phyloP scores from a whole-genome alignment of 163 green algal genomes.

The Chlamydomonas reinhardtii region DNA sequence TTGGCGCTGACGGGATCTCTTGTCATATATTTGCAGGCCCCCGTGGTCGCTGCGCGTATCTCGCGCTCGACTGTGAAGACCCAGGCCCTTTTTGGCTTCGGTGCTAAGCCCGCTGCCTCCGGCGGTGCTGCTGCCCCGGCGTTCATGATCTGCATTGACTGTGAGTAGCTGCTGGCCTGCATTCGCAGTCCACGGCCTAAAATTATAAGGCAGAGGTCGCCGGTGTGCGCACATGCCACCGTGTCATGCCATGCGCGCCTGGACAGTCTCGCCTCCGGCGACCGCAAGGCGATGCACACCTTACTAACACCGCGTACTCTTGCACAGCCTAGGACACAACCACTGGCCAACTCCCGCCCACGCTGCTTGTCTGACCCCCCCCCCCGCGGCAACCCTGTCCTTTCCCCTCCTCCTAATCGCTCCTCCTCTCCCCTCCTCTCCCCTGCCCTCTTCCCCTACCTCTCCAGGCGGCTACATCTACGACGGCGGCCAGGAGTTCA shows the following conservation, averaged over 20 bases:
- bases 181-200: too few species aligned
- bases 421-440: background rate
- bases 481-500: constrained; percentile 53
- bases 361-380: background rate
- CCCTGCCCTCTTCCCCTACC: too few species aligned
- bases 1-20: background rate
- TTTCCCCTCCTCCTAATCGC: background rate
- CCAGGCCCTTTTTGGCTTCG: constrained; percentile 45
- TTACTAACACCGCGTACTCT: too few species aligned
- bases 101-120: constrained; percentile 16
- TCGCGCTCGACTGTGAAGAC: constrained; percentile 21
- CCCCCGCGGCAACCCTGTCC: background rate
- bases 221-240: background rate
- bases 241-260: background rate
- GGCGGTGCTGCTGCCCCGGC: background rate
- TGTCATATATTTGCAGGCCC: background rate
- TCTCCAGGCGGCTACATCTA: constrained; percentile 64
- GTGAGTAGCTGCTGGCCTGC: background rate
- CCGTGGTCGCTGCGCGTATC: constrained; percentile 16
- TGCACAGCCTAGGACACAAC: too few species aligned
- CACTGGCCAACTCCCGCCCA: too few species aligned
- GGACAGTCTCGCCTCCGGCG: too few species aligned
- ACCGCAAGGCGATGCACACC: too few species aligned
- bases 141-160: constrained; percentile 50
- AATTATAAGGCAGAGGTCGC: background rate